Base-by-base conservation (phyloP, 2,329 filamentous ascomycete species). In the Paecilomyces niveus region DNA sequence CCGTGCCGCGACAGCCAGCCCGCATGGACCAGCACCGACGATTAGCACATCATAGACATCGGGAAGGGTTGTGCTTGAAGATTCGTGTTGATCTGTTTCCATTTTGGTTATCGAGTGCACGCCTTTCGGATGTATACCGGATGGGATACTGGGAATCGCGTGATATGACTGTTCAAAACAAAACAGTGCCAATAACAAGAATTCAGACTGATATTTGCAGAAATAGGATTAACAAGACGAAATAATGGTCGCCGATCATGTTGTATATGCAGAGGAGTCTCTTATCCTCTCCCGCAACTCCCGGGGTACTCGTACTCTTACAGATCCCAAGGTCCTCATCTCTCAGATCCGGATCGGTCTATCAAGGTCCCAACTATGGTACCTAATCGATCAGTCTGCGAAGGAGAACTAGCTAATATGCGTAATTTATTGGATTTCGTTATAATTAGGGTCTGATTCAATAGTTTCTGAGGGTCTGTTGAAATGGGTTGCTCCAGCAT, bases 1-100 rank as follows among this genome's bases (percentile, higher is more conserved):
- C 3, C 89, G 83, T 1, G 89, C 85, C 8, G 90, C 88, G 5
- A 89, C 83, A 4, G 88, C 88, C 3, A 93, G 84, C 3, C 89
- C 89, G 63, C 85, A 89, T 3, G 89, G 89, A 0, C 90, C 89
- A 6, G 85, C 88, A 8, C 89, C 89, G 49, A 92, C 76, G 68
- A 91, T 88, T 59, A 90, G 74, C 7, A 92, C 84, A 68, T 92
- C 88, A 72, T 65, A 66, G 57, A 74, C 50, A 18, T 62, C 60
- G 13, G 50, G 50, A 13, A 29, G 21, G 11, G 21, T 13, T 9
- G 21, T 2, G 10, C 13, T 52, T 9, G 21, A 15, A 11, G 21
- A 24, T 7, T 21, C 15, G 5, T 52, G 11, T 9, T 22, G 10
- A 22, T 7, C 26, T 21, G 50, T 52, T 9, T 8, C 24, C 50